Evolutionary conservation across 768 basidiomycete species (phyloP).

Genomic region (Fistulinella prunicolor): DNA sequence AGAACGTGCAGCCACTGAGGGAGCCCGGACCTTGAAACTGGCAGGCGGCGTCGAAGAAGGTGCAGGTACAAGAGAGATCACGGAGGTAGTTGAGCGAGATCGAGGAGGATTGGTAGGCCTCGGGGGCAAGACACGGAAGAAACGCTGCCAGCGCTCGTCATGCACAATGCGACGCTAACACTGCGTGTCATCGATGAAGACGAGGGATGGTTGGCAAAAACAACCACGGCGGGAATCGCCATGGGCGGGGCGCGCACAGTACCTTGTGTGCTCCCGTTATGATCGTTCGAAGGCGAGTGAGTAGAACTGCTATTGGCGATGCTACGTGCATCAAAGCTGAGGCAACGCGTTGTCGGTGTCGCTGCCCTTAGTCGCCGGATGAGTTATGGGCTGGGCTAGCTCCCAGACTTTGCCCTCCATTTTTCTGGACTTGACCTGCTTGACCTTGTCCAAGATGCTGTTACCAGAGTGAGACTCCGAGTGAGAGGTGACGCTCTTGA

Average conservation of each 20-base stretch:
- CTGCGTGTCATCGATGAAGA: constrained; percentile 10
- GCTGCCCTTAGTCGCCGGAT: constrained; percentile 16
- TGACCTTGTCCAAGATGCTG: no score
- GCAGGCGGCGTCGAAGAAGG: no score
- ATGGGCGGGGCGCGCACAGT: background rate
- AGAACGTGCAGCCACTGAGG: no score
- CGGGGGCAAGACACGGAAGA: no score
- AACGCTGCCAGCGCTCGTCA: no score
- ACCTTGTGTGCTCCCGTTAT: constrained; percentile 5
- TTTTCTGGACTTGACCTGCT: constrained; percentile 31
- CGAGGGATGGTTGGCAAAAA: constrained; percentile 21
- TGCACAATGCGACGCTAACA: constrained; percentile 22
- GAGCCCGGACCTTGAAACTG: no score
- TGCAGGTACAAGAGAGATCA: no score
- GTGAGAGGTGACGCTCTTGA: constrained; percentile 52
- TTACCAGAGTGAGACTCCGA: constrained; percentile 24
- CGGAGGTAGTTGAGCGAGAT: no score
- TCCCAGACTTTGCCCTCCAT: constrained; percentile 1
- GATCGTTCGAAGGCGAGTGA: constrained; percentile 23
- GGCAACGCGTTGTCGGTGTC: constrained; percentile 26
- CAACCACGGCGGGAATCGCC: constrained; percentile 26
- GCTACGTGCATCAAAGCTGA: constrained; percentile 28
- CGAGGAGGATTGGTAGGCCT: no score
- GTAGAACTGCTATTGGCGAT: constrained; percentile 26
- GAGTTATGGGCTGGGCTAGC: background rate